Percentiles rank a stretch among this genome's conserved stretches.
Evolutionary conservation across 169 alveolate species (phyloP).

Genomic region (Eimeria acervulina): DNA sequence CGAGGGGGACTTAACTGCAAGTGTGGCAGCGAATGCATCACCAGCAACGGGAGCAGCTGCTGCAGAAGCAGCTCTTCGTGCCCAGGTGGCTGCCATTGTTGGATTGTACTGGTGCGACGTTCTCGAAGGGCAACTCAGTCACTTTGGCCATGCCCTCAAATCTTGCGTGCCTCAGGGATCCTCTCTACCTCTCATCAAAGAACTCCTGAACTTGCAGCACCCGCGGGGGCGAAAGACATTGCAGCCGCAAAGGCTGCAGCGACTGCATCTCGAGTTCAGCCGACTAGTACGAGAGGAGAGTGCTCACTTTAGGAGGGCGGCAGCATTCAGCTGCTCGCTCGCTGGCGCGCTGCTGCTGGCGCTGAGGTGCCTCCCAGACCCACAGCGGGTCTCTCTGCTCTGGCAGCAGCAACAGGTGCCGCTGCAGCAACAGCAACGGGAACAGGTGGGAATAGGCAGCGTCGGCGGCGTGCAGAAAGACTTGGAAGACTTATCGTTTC

Average conservation of each 20-base stretch:
- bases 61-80: conserved; percentile 64
- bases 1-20: not conserved
- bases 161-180: not conserved
- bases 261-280: not conserved
- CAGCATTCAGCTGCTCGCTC: conserved; percentile 48
- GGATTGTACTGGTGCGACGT: conserved; percentile 64
- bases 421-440: not conserved
- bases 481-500: not conserved
- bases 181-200: not conserved
- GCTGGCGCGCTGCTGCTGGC: conserved; percentile 70
- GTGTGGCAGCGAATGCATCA: not conserved
- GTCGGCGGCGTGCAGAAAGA: not conserved
- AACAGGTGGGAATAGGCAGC: not conserved
- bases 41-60: conserved; percentile 1
- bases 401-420: not conserved
- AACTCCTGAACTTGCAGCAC: not conserved
- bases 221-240: not conserved
- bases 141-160: not conserved
- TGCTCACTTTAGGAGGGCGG: conserved; percentile 26
- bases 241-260: not conserved
- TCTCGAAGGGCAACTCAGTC: not conserved
- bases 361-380: conserved; percentile 40
- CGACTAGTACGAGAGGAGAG: not conserved
- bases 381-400: not conserved
- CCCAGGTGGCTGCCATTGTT: conserved; percentile 2